These are phyloP conservation scores for Pseudohalonectria lignicola DNA, from an alignment of 2,329 filamentous ascomycete species.

Conservation along the genomic window DNA sequence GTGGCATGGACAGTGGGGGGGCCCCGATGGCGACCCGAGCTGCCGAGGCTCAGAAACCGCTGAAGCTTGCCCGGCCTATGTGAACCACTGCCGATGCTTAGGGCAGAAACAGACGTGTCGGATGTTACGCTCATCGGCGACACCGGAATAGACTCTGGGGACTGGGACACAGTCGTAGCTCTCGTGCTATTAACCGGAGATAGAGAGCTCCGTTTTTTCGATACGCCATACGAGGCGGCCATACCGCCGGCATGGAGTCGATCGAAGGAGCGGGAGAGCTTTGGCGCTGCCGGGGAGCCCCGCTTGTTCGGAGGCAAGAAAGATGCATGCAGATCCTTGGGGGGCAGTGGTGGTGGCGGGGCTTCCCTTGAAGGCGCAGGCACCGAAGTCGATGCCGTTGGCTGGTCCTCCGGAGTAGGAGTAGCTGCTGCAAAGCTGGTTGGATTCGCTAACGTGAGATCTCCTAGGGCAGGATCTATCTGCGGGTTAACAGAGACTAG, in stretches of 20 bases:
- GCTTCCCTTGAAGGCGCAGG: slow-evolving; percentile 9
- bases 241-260: neutral
- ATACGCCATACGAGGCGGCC: slow-evolving; percentile 3
- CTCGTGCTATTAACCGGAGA: slow-evolving; percentile 11
- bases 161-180: slow-evolving; percentile 7
- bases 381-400: too few species aligned
- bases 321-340: slow-evolving; percentile 17
- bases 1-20: slow-evolving; percentile 20
- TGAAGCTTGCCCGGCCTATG: slow-evolving; percentile 26
- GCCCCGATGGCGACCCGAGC: slow-evolving; percentile 14
- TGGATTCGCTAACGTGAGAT: too few species aligned
- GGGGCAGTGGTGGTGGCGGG: slow-evolving; percentile 21
- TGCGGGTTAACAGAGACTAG: too few species aligned
- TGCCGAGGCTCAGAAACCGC: slow-evolving; percentile 25
- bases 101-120: slow-evolving; percentile 16
- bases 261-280: neutral
- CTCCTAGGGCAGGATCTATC: too few species aligned
- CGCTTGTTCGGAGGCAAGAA: neutral
- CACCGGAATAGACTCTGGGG: slow-evolving; percentile 12
- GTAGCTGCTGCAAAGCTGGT: too few species aligned
- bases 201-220: slow-evolving; percentile 10
- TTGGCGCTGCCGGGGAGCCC: neutral
- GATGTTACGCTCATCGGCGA: slow-evolving; percentile 16
- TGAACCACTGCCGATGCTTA: slow-evolving; percentile 22
- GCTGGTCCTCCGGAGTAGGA: too few species aligned